A percentile compares a stretch with the other conserved stretches of the same genome.
phyloP scores from a whole-genome alignment of 1,284 basidiomycete genomes.

The Flammula alnicola region DNA sequence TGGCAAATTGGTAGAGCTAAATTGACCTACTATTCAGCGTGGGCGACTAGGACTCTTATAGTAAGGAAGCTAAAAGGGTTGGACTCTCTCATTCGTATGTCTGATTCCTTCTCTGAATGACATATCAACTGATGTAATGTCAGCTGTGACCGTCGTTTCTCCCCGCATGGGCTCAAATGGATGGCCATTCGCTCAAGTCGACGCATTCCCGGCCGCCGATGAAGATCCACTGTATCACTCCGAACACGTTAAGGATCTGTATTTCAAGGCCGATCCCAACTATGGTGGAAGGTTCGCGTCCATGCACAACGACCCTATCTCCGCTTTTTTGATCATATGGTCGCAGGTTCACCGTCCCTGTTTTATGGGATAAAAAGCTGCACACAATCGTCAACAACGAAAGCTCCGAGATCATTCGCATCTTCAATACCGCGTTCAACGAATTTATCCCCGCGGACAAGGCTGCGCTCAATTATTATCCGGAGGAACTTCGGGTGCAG shows the following conservation, averaged over 20 bases:
- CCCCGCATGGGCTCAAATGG: conserved; percentile 84
- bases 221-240: conserved; percentile 73
- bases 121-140: conserved; percentile 1
- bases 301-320: conserved; percentile 13
- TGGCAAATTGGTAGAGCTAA: not conserved
- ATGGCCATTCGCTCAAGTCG: conserved; percentile 84
- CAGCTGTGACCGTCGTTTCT: conserved; percentile 84
- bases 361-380: conserved; percentile 93
- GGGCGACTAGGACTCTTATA: conserved; percentile 94
- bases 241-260: conserved; percentile 85
- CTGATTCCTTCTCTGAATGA: not conserved
- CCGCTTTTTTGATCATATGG: not conserved
- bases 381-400: conserved; percentile 96
- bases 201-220: conserved; percentile 75
- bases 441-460: conserved; percentile 67
- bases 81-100: conserved; percentile 76
- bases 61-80: conserved; percentile 91
- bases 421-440: conserved; percentile 88
- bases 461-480: conserved; percentile 79
- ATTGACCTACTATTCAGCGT: conserved; percentile 54
- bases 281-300: conserved; percentile 62
- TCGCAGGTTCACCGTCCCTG: conserved; percentile 84
- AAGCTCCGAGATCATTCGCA: conserved; percentile 91
- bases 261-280: conserved; percentile 75
- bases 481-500: conserved; percentile 68